phyloP scores from a whole-genome alignment of 352 stramenopile species.

The Phytophthora sp. region DNA sequence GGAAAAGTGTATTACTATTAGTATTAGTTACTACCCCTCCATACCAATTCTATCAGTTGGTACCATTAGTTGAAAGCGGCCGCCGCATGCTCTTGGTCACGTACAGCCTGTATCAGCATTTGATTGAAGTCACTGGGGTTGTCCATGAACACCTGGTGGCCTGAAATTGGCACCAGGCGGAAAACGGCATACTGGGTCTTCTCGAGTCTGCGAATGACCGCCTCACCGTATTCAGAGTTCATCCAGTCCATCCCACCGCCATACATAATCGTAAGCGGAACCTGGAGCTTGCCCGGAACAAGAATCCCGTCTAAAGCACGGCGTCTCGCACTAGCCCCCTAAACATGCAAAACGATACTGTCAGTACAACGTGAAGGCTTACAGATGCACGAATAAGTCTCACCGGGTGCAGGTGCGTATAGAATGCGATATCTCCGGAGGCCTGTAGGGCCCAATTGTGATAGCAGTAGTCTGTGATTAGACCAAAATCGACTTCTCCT shows the following conservation, averaged over 20 bases:
- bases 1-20: conserved; percentile 27
- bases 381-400: background rate
- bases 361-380: conserved; percentile 6
- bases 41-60: conserved; percentile 25
- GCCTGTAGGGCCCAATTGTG: conserved; percentile 82
- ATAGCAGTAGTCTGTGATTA: conserved; percentile 81
- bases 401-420: conserved; percentile 79
- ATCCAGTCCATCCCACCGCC: conserved; percentile 83
- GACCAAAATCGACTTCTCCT: conserved; percentile 67
- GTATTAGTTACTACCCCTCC: background rate
- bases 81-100: conserved; percentile 58
- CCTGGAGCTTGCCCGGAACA: conserved; percentile 49
- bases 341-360: background rate
- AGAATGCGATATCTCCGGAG: conserved; percentile 75
- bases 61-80: conserved; percentile 21
- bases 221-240: conserved; percentile 65
- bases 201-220: conserved; percentile 63
- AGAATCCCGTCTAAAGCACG: conserved; percentile 63
- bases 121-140: conserved; percentile 80
- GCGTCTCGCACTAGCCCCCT: conserved; percentile 59
- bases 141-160: conserved; percentile 90
- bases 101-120: conserved; percentile 71
- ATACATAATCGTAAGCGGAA: conserved; percentile 85
- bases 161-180: conserved; percentile 64
- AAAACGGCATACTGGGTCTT: conserved; percentile 72